A percentile compares a stretch with the other conserved stretches of the same genome.
Conservation (phyloP, 1,284 basidiomycete species). For the Papiliotrema flavescens region DNA sequence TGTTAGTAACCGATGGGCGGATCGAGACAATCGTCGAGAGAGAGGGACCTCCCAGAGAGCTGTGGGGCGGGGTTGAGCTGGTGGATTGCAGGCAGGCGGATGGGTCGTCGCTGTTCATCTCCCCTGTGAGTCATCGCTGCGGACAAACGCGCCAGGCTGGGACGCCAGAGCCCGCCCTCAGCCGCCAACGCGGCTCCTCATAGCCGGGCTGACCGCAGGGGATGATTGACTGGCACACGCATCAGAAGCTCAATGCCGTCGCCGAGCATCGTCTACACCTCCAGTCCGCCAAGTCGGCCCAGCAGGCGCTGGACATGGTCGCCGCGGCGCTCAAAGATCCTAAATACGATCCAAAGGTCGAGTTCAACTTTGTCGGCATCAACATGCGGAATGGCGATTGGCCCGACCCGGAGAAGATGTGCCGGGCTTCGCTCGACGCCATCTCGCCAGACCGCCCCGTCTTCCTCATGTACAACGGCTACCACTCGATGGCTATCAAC, state of each 20-base stretch:
- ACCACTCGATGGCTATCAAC: slow-evolving; percentile 37
- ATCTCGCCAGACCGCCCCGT: slow-evolving; percentile 23
- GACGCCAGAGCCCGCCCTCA: not conserved
- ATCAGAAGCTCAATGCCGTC: slow-evolving; percentile 30
- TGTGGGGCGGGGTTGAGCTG: not conserved
- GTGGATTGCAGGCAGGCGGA: not conserved
- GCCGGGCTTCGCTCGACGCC: slow-evolving; percentile 20
- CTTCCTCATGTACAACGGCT: slow-evolving; percentile 32
- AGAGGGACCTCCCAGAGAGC: not conserved
- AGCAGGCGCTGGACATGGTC: slow-evolving; percentile 18
- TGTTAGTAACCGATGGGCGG: not conserved
- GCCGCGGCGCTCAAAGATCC: slow-evolving; percentile 13
- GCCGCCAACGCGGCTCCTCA: not conserved
- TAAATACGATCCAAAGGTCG: slow-evolving; percentile 12
- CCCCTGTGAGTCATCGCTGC: not conserved
- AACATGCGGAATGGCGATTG: slow-evolving; percentile 31
- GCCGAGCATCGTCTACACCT: slow-evolving; percentile 25
- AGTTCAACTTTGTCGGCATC: slow-evolving; percentile 16
- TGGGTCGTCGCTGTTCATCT: slow-evolving; percentile 1
- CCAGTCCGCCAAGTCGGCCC: slow-evolving; percentile 14
- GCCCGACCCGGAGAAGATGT: slow-evolving; percentile 27
- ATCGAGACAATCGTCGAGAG: not conserved
- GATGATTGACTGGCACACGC: slow-evolving; percentile 34
- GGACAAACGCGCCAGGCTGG: not conserved
- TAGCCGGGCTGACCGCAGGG: slow-evolving; percentile 5